Evolutionary conservation across 257 asterid species (phyloP), one percentile per base, ranked within the genome.

Genomic region (Scutellaria galericulata): DNA sequence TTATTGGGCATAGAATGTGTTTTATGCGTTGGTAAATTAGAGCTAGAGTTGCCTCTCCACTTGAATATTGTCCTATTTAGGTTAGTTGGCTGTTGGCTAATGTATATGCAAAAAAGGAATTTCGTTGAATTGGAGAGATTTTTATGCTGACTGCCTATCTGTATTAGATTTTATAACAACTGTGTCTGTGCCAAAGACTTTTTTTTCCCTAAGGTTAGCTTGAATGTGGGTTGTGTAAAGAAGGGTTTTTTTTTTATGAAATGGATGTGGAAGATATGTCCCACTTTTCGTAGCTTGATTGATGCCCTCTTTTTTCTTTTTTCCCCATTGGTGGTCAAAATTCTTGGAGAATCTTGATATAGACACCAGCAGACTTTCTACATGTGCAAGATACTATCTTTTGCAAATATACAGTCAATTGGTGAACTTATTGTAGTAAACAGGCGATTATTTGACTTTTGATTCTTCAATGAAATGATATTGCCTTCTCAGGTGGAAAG

Each of bases 31-130:
- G 35, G 69, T 24, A 9, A 51, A 22, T 53, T 68, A 11, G 66
- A 63, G 72, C 46, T 4, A 48, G 37, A 64, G 9, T 51, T 61
- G 73, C 44, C 57, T 71, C 58, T 46, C 41, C 18, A 63, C 70
- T 15, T 45, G 63, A 37, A 14, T 70, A 7, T n/a, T 64, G 3
- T 61, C 56, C 45, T 40, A 5, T 7, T 47, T 8, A 42, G 24
- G 47, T 65, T 5, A 13, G 51, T 24, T 18, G 7, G 48, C 24
- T 58, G 45, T 51, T 31, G 56, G 46, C 57, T 14, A 40, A 39
- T 40, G 51, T 40, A 40, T 5, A 41, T 39, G 66, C n/a, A 46
- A 24, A 27, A 57, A 71, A n/a, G 57, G 14, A 27, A 7, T 48
- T 48, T 11, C 2, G 0, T 60, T n/a, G 57, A 37, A n/a, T 37